These are phyloP conservation scores for Dothistroma septosporum DNA, from an alignment of 2,329 filamentous ascomycete species.

Conservation along the genomic window DNA sequence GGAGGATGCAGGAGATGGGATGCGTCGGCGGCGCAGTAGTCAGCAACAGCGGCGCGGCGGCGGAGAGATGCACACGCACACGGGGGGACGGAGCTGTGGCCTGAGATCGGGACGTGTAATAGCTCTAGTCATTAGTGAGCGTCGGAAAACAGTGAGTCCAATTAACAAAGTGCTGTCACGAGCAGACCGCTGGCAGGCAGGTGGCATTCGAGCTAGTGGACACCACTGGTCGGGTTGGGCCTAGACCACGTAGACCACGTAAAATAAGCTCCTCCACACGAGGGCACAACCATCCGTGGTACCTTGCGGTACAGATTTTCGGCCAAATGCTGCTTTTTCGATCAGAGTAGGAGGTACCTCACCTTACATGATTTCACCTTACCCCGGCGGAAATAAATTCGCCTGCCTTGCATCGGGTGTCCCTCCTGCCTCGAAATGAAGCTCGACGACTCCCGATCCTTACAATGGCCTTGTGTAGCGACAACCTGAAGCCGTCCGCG, in stretches of 20 bases:
- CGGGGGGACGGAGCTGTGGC: not conserved
- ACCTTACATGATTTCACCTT: too few relatives aligned
- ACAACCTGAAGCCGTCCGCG: not conserved
- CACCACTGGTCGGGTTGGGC: not conserved
- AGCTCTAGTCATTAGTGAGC: not conserved
- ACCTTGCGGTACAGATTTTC: not conserved
- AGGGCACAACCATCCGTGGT: not conserved
- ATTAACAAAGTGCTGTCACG: not conserved
- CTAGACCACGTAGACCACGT: not conserved
- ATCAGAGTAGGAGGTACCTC: too few relatives aligned
- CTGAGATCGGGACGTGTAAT: not conserved
- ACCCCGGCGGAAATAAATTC: not conserved
- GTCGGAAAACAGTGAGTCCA: not conserved
- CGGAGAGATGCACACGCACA: not conserved
- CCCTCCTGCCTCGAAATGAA: too few relatives aligned
- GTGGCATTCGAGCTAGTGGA: not conserved
- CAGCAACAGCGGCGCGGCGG: not conserved
- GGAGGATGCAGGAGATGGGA: not conserved
- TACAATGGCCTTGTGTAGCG: not conserved
- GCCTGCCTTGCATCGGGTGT: too few relatives aligned
- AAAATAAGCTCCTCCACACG: not conserved
- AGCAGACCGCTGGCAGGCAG: not conserved
- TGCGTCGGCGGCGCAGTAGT: not conserved
- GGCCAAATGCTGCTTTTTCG: not conserved
- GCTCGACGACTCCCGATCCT: too few relatives aligned